Evolutionary conservation across 2,329 filamentous ascomycete species (phyloP).

Genomic region (Trichoderma sp.): DNA sequence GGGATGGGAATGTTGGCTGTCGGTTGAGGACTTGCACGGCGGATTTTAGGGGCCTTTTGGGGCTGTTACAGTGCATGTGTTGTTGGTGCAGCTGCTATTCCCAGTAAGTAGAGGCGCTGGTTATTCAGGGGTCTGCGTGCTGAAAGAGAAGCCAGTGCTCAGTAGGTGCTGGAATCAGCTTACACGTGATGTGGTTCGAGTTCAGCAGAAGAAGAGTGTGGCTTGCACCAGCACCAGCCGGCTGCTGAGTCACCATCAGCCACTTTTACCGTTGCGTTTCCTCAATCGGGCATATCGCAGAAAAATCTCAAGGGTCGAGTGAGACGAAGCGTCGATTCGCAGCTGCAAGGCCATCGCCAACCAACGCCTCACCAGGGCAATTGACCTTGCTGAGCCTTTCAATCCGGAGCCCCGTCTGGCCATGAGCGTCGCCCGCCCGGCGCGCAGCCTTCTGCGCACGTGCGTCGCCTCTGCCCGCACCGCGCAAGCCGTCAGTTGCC

Average conservation of each 20-base stretch:
- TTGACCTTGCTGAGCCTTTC: not conserved
- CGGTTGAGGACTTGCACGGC: not conserved
- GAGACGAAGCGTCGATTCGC: slow-evolving; percentile 24
- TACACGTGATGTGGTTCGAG: not conserved
- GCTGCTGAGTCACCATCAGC: slow-evolving; percentile 13
- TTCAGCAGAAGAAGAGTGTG: not conserved
- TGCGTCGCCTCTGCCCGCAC: slow-evolving; percentile 41
- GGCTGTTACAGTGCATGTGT: not conserved
- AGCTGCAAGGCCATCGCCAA: not conserved
- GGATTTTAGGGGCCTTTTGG: not conserved
- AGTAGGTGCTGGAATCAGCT: too few relatives aligned
- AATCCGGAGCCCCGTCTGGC: slow-evolving; percentile 26
- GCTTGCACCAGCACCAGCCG: not conserved
- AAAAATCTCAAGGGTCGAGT: slow-evolving; percentile 34
- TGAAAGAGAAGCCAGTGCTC: not conserved
- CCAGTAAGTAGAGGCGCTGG: not conserved
- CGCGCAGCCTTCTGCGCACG: slow-evolving; percentile 51
- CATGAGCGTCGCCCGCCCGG: slow-evolving; percentile 56
- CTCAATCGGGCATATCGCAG: slow-evolving; percentile 23
- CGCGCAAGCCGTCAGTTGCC: slow-evolving; percentile 21
- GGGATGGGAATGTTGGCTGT: not conserved
- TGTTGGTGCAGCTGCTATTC: not conserved
- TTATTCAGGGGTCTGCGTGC: not conserved
- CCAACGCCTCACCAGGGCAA: slow-evolving; percentile 8
- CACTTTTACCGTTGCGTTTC: slow-evolving; percentile 1